Percentiles rank a stretch among this genome's conserved stretches.
Evolutionary conservation across 306 rosid species (phyloP).

Genomic region (Vicia villosa): DNA sequence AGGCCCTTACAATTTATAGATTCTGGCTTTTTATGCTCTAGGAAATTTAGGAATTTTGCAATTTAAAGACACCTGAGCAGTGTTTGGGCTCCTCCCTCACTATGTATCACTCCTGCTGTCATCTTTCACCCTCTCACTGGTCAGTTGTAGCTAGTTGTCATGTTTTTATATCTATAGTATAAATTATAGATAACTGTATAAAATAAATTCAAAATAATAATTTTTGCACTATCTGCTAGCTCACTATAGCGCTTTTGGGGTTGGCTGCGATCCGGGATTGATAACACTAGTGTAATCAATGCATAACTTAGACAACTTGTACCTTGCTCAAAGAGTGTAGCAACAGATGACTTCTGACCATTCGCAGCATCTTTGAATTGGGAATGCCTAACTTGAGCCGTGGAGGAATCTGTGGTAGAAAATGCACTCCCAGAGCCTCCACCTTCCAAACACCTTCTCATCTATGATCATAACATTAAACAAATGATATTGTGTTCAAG

Average conservation of each 20-base stretch:
- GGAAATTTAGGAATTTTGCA: not conserved
- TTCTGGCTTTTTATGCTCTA: not conserved
- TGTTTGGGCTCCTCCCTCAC: not conserved
- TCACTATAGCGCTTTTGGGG: not conserved
- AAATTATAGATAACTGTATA: not conserved
- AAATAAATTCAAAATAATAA: not conserved
- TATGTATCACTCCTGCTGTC: not conserved
- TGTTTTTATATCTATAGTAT: not conserved
- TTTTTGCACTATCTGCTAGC: not conserved
- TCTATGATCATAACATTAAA: constrained; percentile 47
- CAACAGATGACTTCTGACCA: constrained; percentile 68
- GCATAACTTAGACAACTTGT: constrained; percentile 23
- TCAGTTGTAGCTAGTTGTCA: not conserved
- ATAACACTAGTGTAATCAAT: not conserved
- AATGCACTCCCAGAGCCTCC: constrained; percentile 58
- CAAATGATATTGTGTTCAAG: constrained; percentile 24
- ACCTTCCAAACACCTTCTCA: constrained; percentile 77
- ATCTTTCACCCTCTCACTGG: not conserved
- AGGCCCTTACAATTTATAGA: not conserved
- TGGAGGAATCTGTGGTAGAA: constrained; percentile 64
- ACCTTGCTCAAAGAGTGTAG: constrained; percentile 94
- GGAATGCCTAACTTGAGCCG: constrained; percentile 63
- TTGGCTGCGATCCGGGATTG: not conserved
- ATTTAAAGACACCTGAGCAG: not conserved
- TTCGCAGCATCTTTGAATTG: constrained; percentile 61